These are phyloP conservation scores for Liquidambar formosana DNA, from an alignment of 164 flowering plant genomes.

Conservation along the genomic window DNA sequence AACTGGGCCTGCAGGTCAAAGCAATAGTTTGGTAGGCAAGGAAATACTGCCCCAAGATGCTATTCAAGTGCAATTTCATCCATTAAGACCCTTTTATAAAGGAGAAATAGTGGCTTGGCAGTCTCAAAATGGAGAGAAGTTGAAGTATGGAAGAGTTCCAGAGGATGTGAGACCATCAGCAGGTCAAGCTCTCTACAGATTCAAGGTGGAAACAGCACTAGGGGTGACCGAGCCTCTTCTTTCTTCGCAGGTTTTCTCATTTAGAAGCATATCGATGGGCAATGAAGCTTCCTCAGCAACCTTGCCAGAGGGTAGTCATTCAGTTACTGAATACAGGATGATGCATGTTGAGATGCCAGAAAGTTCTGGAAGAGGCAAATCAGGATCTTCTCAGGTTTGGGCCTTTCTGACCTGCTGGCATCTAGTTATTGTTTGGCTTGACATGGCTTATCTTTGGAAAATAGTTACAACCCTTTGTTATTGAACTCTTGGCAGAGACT, in stretches of 20 bases:
- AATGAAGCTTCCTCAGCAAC: slow-evolving; percentile 41
- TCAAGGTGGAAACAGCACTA: slow-evolving; percentile 71
- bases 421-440: not conserved
- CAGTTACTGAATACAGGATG: slow-evolving; percentile 23
- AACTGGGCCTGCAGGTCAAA: slow-evolving; percentile 28
- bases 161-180: slow-evolving; percentile 88
- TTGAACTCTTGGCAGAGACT: not conserved
- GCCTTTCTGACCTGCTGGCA: not conserved
- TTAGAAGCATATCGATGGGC: slow-evolving; percentile 52
- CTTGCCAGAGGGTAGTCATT: slow-evolving; percentile 22
- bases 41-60: slow-evolving; percentile 84
- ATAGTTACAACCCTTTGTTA: not conserved
- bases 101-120: slow-evolving; percentile 98
- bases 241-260: slow-evolving; percentile 91
- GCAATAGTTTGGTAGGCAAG: slow-evolving; percentile 53
- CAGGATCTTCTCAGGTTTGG: slow-evolving; percentile 53
- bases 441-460: not conserved
- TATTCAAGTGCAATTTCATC: slow-evolving; percentile 85
- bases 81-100: slow-evolving; percentile 83
- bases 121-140: slow-evolving; percentile 73
- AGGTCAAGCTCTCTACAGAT: slow-evolving; percentile 90
- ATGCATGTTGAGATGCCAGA: slow-evolving; percentile 28
- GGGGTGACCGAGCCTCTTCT: slow-evolving; percentile 62
- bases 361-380: slow-evolving; percentile 36
- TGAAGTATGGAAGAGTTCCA: slow-evolving; percentile 90